Evolutionary conservation across 768 basidiomycete genomes (phyloP), one percentile per base, ranked within the genome.

Genomic region (Pholiota microspora): DNA sequence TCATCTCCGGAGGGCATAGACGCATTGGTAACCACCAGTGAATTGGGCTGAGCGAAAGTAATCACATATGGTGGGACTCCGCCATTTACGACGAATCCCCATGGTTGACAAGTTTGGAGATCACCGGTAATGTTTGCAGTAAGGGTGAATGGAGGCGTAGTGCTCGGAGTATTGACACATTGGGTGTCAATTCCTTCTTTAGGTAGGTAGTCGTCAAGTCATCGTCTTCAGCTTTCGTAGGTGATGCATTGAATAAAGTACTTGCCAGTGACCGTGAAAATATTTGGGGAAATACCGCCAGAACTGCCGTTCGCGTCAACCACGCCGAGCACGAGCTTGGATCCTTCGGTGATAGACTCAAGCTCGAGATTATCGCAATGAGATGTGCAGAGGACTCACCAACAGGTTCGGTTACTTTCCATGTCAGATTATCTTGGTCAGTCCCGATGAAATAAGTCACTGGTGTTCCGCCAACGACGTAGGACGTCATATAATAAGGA

Each of bases 41-140:
- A 74, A 46, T 70, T 67, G 28, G 71, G 49, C 6, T 70, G 67
- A 28, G 70, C 71, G 23, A 82, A 54, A 0, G 73, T 74, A 15
- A 81, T 55, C 12, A 58, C 72, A 63, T 80, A 80, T 0, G 80
- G 82, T 29, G 73, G 71, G 0, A 65, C 64, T 9, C 77, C 78
- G 6, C 77, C 79, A 9, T 63, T 71, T 44, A 81, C 69, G 2
- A 64, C 69, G 3, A 80, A 54, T 3, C 77, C 74, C 79, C 79
- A 80, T 2, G 75, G 74, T 31, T 77, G 60, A 59, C 79, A 82
- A 10, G 78, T 77, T 35, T 65, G 54, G 2, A 80, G 51, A 7
- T 58, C 61, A 7, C 58, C 60, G 0, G 78, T 76, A 45, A 74
- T 65, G 60, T 78, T 78, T 7, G 76, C 54, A 4, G 64, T 55